A percentile compares a stretch with the other conserved stretches of the same genome.
Conservation (phyloP, 306 rosid genomes). For the Prinsepia uniflora region DNA sequence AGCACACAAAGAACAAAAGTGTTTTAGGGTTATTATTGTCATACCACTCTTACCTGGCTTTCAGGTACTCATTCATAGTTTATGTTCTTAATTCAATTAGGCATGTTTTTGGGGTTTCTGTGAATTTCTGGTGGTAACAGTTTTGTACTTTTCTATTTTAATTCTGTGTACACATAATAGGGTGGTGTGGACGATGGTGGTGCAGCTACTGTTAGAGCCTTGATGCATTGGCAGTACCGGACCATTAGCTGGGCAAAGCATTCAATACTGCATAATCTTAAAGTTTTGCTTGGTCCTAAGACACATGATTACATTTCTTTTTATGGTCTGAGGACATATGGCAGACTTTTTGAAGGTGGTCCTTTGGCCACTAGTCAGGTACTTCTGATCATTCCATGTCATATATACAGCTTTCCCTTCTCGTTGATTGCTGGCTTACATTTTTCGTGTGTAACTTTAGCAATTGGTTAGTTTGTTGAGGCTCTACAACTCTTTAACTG, state of each 20-base stretch:
- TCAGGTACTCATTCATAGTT: slow-evolving; percentile 30
- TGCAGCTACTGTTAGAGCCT: slow-evolving; percentile 52
- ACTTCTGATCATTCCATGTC: not conserved
- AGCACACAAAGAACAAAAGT: slow-evolving; percentile 39
- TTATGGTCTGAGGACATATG: slow-evolving; percentile 45
- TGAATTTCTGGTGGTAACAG: not conserved
- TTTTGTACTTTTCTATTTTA: not conserved
- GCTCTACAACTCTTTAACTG: too few relatives aligned
- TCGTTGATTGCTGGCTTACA: not conserved
- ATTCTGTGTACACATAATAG: slow-evolving; percentile 20
- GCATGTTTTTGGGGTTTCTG: not conserved
- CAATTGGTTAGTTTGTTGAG: too few relatives aligned
- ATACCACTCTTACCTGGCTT: slow-evolving; percentile 50
- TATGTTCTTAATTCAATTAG: not conserved
- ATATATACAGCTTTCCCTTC: not conserved
- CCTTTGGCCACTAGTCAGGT: slow-evolving; percentile 53
- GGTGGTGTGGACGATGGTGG: slow-evolving; percentile 49
- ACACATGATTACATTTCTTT: slow-evolving; percentile 46
- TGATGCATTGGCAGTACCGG: slow-evolving; percentile 54
- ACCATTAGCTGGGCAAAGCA: slow-evolving; percentile 45
- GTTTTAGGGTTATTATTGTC: slow-evolving; percentile 42
- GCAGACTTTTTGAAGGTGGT: slow-evolving; percentile 43
- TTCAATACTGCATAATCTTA: slow-evolving; percentile 41
- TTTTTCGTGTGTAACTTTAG: not conserved
- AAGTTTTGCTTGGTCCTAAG: slow-evolving; percentile 32